Evolutionary conservation across 208 protist genomes (phyloP).

Genomic region (Endotrypanum monterogeii): DNA sequence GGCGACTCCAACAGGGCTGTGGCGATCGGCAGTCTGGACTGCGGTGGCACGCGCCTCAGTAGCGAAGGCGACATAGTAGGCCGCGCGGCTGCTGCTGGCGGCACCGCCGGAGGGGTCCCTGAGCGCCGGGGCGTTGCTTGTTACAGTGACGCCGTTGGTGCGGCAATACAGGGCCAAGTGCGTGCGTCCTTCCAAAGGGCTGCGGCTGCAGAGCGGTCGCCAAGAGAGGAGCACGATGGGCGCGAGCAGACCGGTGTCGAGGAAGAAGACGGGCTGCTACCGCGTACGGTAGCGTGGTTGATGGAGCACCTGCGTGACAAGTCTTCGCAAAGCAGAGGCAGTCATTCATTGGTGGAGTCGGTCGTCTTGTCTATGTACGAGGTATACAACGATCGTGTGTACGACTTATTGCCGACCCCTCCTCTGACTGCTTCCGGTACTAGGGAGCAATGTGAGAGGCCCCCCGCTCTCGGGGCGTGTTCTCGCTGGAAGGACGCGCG

Average conservation of each 20-base stretch:
- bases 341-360: constrained; percentile 28
- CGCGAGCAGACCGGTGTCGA: constrained; percentile 13
- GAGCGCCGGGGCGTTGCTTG: constrained; percentile 19
- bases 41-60: not conserved
- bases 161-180: constrained; percentile 14
- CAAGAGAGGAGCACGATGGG: constrained; percentile 21
- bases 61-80: not conserved
- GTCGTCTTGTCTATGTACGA: constrained; percentile 43
- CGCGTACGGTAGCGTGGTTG: constrained; percentile 49
- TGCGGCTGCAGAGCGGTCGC: constrained; percentile 9
- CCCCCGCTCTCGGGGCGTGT: constrained; percentile 6
- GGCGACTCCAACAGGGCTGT: not conserved
- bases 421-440: not conserved
- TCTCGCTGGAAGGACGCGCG: constrained; percentile 32
- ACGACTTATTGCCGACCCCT: constrained; percentile 34
- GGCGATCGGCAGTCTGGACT: not conserved
- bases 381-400: constrained; percentile 47
- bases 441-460: not conserved
- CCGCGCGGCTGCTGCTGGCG: constrained; percentile 1
- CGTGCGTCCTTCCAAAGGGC: constrained; percentile 4
- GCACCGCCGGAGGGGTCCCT: constrained; percentile 4
- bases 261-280: constrained; percentile 37
- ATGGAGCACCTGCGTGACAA: constrained; percentile 21
- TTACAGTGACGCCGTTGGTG: constrained; percentile 24
- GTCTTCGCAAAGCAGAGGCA: not conserved